These are phyloP conservation scores for Leccinum obscurum DNA, from an alignment of 768 basidiomycete species.

Conservation along the genomic window DNA sequence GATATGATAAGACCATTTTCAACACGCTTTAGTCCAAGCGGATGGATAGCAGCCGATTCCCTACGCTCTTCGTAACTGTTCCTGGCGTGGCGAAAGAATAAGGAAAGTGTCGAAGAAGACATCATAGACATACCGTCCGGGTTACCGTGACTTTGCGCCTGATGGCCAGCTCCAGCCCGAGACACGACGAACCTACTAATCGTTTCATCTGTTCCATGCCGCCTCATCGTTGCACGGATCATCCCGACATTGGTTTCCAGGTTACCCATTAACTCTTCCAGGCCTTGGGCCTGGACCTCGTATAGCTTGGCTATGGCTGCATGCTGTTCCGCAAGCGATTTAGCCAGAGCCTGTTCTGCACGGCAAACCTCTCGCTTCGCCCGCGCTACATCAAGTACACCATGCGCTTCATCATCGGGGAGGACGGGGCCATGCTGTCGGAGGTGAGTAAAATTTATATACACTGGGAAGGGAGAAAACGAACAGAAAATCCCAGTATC, in stretches of 20 bases:
- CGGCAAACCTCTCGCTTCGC: neutral
- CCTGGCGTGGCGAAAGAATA: too few relatives aligned
- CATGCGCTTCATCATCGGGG: neutral
- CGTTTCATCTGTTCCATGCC: neutral
- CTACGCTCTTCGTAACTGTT: too few relatives aligned
- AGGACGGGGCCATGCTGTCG: neutral
- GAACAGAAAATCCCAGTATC: neutral
- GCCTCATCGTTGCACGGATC: neutral
- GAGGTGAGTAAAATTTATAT: neutral
- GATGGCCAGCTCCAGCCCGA: too few relatives aligned
- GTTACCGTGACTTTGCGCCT: too few relatives aligned
- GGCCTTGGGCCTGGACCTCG: neutral
- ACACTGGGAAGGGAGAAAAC: neutral
- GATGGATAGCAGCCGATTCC: too few relatives aligned
- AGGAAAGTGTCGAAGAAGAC: too few relatives aligned
- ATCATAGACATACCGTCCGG: too few relatives aligned
- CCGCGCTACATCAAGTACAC: neutral
- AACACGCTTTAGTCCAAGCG: too few relatives aligned
- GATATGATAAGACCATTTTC: too few relatives aligned
- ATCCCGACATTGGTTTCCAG: neutral
- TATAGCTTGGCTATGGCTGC: neutral
- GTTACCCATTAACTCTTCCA: neutral
- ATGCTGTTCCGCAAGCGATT: neutral
- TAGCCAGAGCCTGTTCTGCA: neutral
- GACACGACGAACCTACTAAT: too few relatives aligned